phyloP scores from a whole-genome alignment of 2,329 filamentous ascomycete genomes.

The Nothomitra cinnamomea region DNA sequence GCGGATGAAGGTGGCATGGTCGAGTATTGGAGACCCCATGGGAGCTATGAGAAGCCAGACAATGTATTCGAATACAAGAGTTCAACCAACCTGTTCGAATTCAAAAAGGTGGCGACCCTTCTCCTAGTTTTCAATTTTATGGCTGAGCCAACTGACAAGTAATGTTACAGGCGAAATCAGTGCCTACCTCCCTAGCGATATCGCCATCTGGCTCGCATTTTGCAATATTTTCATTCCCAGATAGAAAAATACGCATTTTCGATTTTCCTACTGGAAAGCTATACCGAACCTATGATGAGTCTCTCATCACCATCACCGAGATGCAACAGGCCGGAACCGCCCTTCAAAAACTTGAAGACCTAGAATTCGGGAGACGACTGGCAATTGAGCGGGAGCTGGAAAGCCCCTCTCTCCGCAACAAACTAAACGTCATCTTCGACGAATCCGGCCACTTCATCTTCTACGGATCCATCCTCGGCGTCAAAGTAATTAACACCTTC shows the following conservation, averaged over 20 bases:
- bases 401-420: slow-evolving; percentile 44
- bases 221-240: slow-evolving; percentile 77
- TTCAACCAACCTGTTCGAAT: slow-evolving; percentile 85
- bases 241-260: slow-evolving; percentile 83
- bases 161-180: slow-evolving; percentile 45
- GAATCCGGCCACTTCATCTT: slow-evolving; percentile 91
- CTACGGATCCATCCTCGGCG: slow-evolving; percentile 80
- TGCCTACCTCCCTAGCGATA: slow-evolving; percentile 64
- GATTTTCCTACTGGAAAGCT: slow-evolving; percentile 82
- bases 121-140: neutral
- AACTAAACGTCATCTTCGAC: slow-evolving; percentile 81
- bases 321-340: slow-evolving; percentile 93
- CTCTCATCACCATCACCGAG: slow-evolving; percentile 69
- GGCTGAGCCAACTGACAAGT: neutral
- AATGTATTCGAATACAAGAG: slow-evolving; percentile 89
- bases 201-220: slow-evolving; percentile 79
- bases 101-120: slow-evolving; percentile 54
- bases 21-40: slow-evolving; percentile 82
- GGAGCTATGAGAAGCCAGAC: slow-evolving; percentile 74
- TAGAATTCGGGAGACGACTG: slow-evolving; percentile 80
- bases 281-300: slow-evolving; percentile 88
- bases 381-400: slow-evolving; percentile 80
- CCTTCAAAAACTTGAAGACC: slow-evolving; percentile 62
- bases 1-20: slow-evolving; percentile 83
- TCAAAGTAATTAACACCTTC: slow-evolving; percentile 91